Base-by-base conservation (phyloP, 306 rosid species). In the Rosa lucieae region DNA sequence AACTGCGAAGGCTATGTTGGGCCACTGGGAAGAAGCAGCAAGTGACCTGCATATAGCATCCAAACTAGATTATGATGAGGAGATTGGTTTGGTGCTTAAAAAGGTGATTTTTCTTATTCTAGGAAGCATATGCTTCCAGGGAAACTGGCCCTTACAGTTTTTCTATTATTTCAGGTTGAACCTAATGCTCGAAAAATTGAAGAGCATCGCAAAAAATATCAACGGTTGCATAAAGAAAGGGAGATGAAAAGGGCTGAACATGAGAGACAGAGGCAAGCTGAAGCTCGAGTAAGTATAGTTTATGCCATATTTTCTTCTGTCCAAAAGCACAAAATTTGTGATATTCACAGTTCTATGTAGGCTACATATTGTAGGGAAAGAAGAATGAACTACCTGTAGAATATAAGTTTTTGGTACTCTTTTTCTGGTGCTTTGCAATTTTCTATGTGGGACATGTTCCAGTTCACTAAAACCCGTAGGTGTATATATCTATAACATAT, bases 1-100 rank as follows among this genome's bases (percentile, higher is more conserved):
- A 77, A 81, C 90, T 79, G 96, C 97, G 21, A 90, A 83, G 85
- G 93, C 98, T 42, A 80, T 88, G 90, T 80, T 93, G 88, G 98
- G 93, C 66, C 83, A 84, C 37, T 93, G 95, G 98, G 92, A 79
- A 84, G 90, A 86, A 81, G 90, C 95, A 3, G 93, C 87, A 8
- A 80, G 68, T 68, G 98, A 93, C 86, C 94, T 93, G 81, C 95
- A 37, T 55, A 78, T 89, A 48, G 98, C 95, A 74, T 93, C 95
- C 32, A 90, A 79, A 69, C 74, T 93, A 69, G 98, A 93, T 81
- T 85, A 78, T 51, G 98, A 93, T 78, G 97, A 93, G 85, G 98
- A 91, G 84, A 90, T 91, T 69, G 89, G 81, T 67, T 56, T 49
- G 65, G 83, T 84, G 73, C 95, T 93, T 71, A 91, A 86, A 80